Percentiles rank a stretch among this genome's conserved stretches.
Evolutionary conservation across 192 early-diverging fungal genomes (phyloP).

Genomic region (Coemansia sp.): DNA sequence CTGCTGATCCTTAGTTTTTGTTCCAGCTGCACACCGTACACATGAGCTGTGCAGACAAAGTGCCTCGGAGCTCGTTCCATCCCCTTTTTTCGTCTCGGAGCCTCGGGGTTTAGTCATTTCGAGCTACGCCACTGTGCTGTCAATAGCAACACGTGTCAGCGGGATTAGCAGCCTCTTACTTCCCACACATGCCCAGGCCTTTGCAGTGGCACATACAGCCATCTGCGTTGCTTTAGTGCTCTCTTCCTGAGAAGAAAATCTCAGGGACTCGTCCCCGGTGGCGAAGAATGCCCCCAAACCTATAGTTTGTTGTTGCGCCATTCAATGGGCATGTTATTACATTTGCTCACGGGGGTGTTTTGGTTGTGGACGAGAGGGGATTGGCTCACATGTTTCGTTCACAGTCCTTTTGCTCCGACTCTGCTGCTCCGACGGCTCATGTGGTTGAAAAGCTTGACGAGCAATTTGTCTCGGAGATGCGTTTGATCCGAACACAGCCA

Average conservation of each 20-base stretch:
- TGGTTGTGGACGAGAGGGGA: neutral
- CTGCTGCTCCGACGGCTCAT: too few relatives aligned
- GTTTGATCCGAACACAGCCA: too few relatives aligned
- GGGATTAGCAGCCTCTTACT: slow-evolving; percentile 16
- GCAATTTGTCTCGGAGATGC: too few relatives aligned
- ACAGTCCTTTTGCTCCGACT: too few relatives aligned
- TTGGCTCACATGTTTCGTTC: neutral
- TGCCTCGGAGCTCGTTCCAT: neutral
- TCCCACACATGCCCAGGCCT: slow-evolving; percentile 5
- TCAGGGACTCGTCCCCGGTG: neutral
- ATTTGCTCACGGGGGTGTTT: slow-evolving; percentile 9
- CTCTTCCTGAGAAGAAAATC: slow-evolving; percentile 9
- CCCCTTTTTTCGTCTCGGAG: neutral
- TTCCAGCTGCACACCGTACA: slow-evolving; percentile 1
- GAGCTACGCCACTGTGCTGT: slow-evolving; percentile 8
- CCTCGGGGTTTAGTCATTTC: neutral
- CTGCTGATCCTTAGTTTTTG: slow-evolving; percentile 6
- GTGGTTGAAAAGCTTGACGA: too few relatives aligned
- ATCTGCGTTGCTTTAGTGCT: neutral
- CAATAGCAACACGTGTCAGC: slow-evolving; percentile 15
- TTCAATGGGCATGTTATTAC: slow-evolving; percentile 8
- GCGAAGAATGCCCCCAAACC: neutral
- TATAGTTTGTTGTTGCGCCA: neutral
- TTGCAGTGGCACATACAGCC: neutral
- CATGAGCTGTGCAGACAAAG: slow-evolving; percentile 6